Percentiles rank a stretch among this genome's conserved stretches.
These are phyloP conservation scores for Sugiyamaella paludigena DNA, from an alignment of 1,139 yeast species.

Conservation along the genomic window DNA sequence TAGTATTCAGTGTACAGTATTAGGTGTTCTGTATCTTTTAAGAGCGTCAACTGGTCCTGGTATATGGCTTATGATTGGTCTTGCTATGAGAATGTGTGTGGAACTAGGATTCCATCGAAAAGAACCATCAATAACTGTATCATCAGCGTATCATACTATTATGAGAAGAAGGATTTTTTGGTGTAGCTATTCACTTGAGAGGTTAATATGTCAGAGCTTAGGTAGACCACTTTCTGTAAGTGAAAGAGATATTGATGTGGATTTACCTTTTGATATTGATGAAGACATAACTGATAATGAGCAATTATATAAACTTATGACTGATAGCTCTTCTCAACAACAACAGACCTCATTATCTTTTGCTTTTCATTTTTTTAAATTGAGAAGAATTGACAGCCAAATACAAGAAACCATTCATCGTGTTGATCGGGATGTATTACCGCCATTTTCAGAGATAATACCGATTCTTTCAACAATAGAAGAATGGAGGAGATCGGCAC, in stretches of 20 bases:
- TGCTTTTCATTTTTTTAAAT: slow-evolving; percentile 9
- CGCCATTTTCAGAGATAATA: too few species aligned
- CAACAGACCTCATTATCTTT: slow-evolving; percentile 2
- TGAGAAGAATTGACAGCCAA: slow-evolving; percentile 15
- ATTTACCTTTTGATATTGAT: slow-evolving; percentile 14
- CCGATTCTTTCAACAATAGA: too few species aligned
- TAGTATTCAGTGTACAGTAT: slow-evolving; percentile 13
- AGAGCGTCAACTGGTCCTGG: slow-evolving; percentile 15
- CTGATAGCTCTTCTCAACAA: not conserved
- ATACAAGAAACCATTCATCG: slow-evolving; percentile 15
- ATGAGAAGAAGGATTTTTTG: slow-evolving; percentile 17
- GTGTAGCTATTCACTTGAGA: slow-evolving; percentile 14
- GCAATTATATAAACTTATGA: not conserved
- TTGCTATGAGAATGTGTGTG: slow-evolving; percentile 15
- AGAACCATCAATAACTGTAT: slow-evolving; percentile 11
- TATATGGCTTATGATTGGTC: slow-evolving; percentile 17
- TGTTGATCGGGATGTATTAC: slow-evolving; percentile 11
- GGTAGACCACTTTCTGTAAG: slow-evolving; percentile 18
- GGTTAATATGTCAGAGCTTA: slow-evolving; percentile 14
- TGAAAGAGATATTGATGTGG: slow-evolving; percentile 17
- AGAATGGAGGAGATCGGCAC: too few species aligned
- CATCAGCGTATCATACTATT: not conserved
- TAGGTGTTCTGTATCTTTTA: slow-evolving; percentile 9
- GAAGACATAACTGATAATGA: slow-evolving; percentile 9
- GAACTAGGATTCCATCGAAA: slow-evolving; percentile 19